Percentiles rank a stretch among this genome's conserved stretches.
Conservation (phyloP, 2,329 filamentous ascomycete genomes). For the Diaporthe velutina region DNA sequence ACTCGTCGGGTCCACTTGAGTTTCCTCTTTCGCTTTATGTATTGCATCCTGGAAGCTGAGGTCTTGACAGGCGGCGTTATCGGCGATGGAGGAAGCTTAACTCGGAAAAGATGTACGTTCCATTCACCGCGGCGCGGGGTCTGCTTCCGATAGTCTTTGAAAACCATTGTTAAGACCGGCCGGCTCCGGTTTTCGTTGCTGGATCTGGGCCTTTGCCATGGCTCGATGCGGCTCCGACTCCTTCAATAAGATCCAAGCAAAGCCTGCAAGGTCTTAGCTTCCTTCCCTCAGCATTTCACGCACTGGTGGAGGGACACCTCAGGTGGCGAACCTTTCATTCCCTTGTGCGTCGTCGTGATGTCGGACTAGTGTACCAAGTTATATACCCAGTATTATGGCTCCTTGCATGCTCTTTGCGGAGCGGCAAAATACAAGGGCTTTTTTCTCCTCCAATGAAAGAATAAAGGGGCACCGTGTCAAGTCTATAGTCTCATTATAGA, state of each 20-base stretch:
- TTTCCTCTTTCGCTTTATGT: background rate
- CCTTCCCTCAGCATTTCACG: no score
- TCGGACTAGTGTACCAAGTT: background rate
- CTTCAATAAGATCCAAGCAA: background rate
- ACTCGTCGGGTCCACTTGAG: no score
- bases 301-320: no score
- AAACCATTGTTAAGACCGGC: background rate
- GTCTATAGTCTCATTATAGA: no score
- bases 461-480: background rate
- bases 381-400: background rate
- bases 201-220: background rate
- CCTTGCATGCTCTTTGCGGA: no score
- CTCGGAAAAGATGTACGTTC: background rate
- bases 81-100: background rate
- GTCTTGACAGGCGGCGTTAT: rapidly evolving
- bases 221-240: background rate
- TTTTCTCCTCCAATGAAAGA: background rate
- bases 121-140: background rate
- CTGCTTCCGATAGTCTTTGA: background rate
- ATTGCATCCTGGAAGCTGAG: background rate
- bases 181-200: background rate
- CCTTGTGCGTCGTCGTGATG: background rate
- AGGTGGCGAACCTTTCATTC: background rate
- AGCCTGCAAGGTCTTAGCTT: background rate
- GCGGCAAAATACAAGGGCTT: no score